Percentiles rank a stretch among this genome's conserved stretches.
phyloP scores from a whole-genome alignment of 179 eudicot species.

The Corrigiola litoralis region DNA sequence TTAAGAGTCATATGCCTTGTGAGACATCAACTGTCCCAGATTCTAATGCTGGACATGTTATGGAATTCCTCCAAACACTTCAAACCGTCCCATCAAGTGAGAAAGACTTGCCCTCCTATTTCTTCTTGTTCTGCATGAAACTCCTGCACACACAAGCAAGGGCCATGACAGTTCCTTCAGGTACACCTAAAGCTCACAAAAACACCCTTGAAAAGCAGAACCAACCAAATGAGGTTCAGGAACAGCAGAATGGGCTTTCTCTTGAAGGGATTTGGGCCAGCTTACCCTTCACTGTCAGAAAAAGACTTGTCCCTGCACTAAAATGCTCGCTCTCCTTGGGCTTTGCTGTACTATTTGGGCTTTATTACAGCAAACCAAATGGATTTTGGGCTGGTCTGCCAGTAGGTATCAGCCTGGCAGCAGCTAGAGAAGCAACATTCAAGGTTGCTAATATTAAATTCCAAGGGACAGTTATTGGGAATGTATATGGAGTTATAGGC shows the following conservation, averaged over 20 bases:
- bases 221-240: constrained; percentile 15
- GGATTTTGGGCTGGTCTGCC: constrained; percentile 79
- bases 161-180: constrained; percentile 12
- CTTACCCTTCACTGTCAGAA: constrained; percentile 17
- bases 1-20: constrained; percentile 35
- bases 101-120: constrained; percentile 45
- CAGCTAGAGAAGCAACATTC: constrained; percentile 67
- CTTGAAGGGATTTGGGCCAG: constrained; percentile 20
- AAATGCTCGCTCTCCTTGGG: constrained; percentile 68
- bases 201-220: constrained; percentile 12
- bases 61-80: constrained; percentile 38
- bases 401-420: constrained; percentile 62
- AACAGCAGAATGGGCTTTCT: constrained; percentile 20
- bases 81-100: constrained; percentile 28
- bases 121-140: constrained; percentile 73
- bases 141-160: constrained; percentile 46
- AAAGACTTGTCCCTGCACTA: constrained; percentile 45
- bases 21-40: constrained; percentile 49
- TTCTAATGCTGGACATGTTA: constrained; percentile 28
- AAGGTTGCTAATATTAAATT: constrained; percentile 58
- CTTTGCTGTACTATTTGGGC: constrained; percentile 59
- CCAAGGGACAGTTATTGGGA: constrained; percentile 79
- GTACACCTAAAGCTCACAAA: constrained; percentile 13
- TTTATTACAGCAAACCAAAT: constrained; percentile 55
- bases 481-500: constrained; percentile 66